Base-by-base conservation (phyloP, 2,329 filamentous ascomycete species). In the Neurospora sp. region DNA sequence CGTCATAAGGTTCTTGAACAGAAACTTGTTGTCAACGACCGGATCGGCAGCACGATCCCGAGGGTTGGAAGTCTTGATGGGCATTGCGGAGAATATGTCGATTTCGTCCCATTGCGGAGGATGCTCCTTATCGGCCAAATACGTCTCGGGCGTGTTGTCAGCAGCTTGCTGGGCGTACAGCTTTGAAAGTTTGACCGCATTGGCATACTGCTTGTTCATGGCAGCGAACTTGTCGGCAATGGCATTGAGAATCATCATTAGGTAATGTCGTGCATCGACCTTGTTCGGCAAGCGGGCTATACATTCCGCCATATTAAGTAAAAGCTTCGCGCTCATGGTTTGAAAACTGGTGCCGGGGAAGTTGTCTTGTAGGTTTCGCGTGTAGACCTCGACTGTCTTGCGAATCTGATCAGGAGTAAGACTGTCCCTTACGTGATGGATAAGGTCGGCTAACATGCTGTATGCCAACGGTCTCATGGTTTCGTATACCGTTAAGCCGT, bases 291-390 rank as follows among this genome's bases (percentile, higher is more conserved):
- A 87, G 79, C 95, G 97, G 1, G 94, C 93, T 77, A 99, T 99
- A 78, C 93, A 97, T 77, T 99, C 96, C 0, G 95, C 96, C 93
- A 99, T 96, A 79, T 99, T 99, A 13, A 99, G 84, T 0, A 99
- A 84, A 2, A 99, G 84, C 80, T 98, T 99, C 0, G 96, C 96
- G 76, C 96, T 98, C 96, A 99, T 99, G 0, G 96, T 99, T 80
- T 99, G 96, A 78, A 99, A 99, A 80, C 95, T 99, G 0, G 96
- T 98, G 9, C 96, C 96, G 0, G 96, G 96, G 73, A 97, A 97
- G 73, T 93, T 93, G 79, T 98, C 96, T 77, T 97, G 93, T 28
- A 99, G 83, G 76, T 98, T 98, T 77, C 91, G 93, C 1, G 96
- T 98, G 80, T 99, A 99, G 4, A 99, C 96, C 78, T 97, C 93